These are phyloP conservation scores for Grigorovia humatica DNA, from an alignment of 805 yeast species.

Conservation along the genomic window DNA sequence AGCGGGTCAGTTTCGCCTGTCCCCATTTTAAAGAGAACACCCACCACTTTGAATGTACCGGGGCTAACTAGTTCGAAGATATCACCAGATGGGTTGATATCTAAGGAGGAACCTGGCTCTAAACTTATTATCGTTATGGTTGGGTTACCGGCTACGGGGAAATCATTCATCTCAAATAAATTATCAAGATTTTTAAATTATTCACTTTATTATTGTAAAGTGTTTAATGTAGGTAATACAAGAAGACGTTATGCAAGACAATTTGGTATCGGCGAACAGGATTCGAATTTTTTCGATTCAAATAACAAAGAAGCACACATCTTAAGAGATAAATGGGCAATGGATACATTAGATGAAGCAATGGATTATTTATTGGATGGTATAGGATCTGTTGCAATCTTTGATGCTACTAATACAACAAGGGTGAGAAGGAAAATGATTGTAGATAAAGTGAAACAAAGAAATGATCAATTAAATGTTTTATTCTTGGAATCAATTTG, in stretches of 20 bases:
- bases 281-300: slow-evolving; percentile 81
- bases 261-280: slow-evolving; percentile 38
- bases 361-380: slow-evolving; percentile 72
- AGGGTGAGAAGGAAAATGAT: slow-evolving; percentile 50
- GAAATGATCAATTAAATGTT: slow-evolving; percentile 61
- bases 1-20: neutral
- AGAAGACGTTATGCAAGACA: slow-evolving; percentile 56
- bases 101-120: slow-evolving; percentile 60
- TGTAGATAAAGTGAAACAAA: slow-evolving; percentile 42
- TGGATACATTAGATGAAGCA: slow-evolving; percentile 79
- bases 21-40: slow-evolving; percentile 31
- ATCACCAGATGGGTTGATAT: slow-evolving; percentile 65
- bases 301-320: slow-evolving; percentile 52
- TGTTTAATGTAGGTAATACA: slow-evolving; percentile 92
- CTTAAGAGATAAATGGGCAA: slow-evolving; percentile 90
- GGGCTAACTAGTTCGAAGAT: slow-evolving; percentile 78
- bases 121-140: slow-evolving; percentile 93
- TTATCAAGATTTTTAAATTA: slow-evolving; percentile 83
- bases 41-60: slow-evolving; percentile 83
- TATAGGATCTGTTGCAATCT: slow-evolving; percentile 84
- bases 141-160: slow-evolving; percentile 92
- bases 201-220: slow-evolving; percentile 83
- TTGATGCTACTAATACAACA: slow-evolving; percentile 76
- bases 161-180: slow-evolving; percentile 86
- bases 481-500: slow-evolving; percentile 82